Evolutionary conservation across 2,329 filamentous ascomycete species (phyloP), one percentile per base, ranked within the genome.

Genomic region (Fusarium drepaniforme): DNA sequence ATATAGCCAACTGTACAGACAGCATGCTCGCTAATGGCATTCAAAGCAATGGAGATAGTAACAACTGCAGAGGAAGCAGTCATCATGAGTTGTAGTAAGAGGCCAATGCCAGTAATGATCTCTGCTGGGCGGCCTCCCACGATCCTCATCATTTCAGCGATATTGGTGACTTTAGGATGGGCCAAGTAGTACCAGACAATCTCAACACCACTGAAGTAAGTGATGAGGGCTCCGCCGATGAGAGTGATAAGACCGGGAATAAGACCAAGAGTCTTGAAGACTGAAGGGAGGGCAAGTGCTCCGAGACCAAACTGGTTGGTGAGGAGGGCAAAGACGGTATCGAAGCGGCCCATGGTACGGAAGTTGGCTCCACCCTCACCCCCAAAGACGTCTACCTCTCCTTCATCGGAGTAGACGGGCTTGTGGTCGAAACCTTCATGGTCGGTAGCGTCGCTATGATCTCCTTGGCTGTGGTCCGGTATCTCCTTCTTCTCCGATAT

Each of bases 1-100:
- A 89, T 88, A 80, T 92, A 93, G 40, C 85, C 87, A 59, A 93
- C 88, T 1, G 91, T 93, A 83, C 91, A 93, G 13, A 90, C 78
- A 18, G 85, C 84, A 77, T 90, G 86, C 62, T 86, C 84, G n/a
- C 88, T 88, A 81, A 93, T 91, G 57, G 90, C 92, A 82, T 92
- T 93, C 69, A 92, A 85, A 76, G 91, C 92, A 77, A 91, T 88
- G 40, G 90, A 88, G 53, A 90, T 90, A 5, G 90, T 88, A 60
- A 93, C 84, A 76, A 90, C 91, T 79, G 92, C 90, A 72, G 92
- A 86, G 40, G 89, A 33, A 28, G 64, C 66, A 15, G 68, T 68
- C 67, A 73, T 67, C 15, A 71, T 68, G 15, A 70, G 58, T 30
- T 72, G 70, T 5, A 72, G 18, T 3, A 70, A 25, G 23, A 72